Evolutionary conservation across 225 moss, liverwort and hornwort species (phyloP).

Genomic region (Physcomitrium patens): DNA sequence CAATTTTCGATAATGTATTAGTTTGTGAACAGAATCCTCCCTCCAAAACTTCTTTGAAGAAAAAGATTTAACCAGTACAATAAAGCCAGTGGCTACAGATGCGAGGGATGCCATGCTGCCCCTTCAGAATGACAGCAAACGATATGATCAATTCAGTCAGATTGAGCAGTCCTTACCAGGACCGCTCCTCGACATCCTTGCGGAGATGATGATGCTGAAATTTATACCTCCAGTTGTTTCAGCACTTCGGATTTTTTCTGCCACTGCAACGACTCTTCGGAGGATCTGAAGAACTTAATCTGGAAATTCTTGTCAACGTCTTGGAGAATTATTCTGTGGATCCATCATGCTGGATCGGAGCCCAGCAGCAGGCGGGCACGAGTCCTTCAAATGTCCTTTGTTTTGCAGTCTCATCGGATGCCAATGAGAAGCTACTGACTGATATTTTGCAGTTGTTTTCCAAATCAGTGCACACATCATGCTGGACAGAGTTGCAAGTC

Average conservation of each 20-base stretch:
- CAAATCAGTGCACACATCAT: neutral
- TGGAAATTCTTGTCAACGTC: conserved; percentile 41
- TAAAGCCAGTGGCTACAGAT: too few species aligned
- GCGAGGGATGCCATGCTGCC: too few species aligned
- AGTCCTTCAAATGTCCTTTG: conserved; percentile 54
- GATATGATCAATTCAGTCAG: too few species aligned
- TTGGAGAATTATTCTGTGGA: conserved; percentile 49
- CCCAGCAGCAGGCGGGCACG: conserved; percentile 44
- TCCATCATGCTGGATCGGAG: conserved; percentile 42
- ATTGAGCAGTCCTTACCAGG: too few species aligned
- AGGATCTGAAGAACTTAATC: conserved; percentile 72
- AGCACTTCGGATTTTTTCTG: conserved; percentile 28
- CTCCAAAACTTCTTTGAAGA: too few species aligned
- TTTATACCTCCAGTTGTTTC: too few species aligned
- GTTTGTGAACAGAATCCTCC: too few species aligned
- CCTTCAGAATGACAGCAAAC: too few species aligned
- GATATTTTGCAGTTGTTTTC: neutral
- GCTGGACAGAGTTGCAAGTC: neutral
- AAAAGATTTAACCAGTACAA: too few species aligned
- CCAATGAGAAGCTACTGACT: conserved; percentile 3
- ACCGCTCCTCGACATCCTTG: too few species aligned
- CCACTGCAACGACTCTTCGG: conserved; percentile 67
- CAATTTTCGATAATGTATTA: too few species aligned
- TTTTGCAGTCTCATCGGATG: conserved; percentile 78
- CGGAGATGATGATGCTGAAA: too few species aligned